Conservation (phyloP, 441 rosid genomes). For the Aquilaria agallochum region DNA sequence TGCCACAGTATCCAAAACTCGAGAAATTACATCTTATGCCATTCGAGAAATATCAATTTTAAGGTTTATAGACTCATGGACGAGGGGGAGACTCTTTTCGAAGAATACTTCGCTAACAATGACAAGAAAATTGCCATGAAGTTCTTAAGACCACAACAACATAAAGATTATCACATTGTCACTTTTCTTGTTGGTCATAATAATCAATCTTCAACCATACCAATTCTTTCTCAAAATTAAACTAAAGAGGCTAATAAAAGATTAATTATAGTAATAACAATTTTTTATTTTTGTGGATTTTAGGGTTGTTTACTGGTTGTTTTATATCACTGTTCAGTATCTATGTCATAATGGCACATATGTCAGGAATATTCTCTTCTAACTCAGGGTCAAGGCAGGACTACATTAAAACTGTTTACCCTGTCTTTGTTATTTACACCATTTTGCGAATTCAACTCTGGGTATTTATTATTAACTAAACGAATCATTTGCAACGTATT, state of each 20-base stretch:
- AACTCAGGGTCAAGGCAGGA: constrained; percentile 23
- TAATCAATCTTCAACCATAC: not conserved
- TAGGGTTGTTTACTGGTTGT: constrained; percentile 95
- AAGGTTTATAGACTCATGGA: constrained; percentile 59
- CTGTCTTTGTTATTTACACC: constrained; percentile 41
- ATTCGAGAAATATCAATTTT: too few relatives aligned
- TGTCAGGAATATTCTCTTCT: constrained; percentile 72
- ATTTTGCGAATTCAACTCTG: too few relatives aligned
- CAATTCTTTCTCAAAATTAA: too few relatives aligned
- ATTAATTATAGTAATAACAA: too few relatives aligned
- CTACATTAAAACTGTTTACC: constrained; percentile 84
- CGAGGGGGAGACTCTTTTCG: constrained; percentile 96
- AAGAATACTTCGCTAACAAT: constrained; percentile 85
- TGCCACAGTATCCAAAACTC: too few relatives aligned
- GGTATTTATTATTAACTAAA: too few relatives aligned
- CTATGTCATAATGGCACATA: constrained; percentile 77
- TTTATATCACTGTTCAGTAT: constrained; percentile 78
- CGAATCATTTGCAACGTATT: constrained; percentile 56
- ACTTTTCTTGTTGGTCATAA: constrained; percentile 89
- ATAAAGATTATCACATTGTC: constrained; percentile 87
- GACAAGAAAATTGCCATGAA: constrained; percentile 99
- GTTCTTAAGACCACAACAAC: constrained; percentile 87
- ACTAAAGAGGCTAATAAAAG: too few relatives aligned
- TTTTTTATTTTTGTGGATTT: constrained; percentile 9
- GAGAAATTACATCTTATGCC: too few relatives aligned